Percentiles rank a stretch among this genome's conserved stretches.
These are phyloP conservation scores for Henckelia pumila DNA, from an alignment of 257 asterid species.

Conservation along the genomic window DNA sequence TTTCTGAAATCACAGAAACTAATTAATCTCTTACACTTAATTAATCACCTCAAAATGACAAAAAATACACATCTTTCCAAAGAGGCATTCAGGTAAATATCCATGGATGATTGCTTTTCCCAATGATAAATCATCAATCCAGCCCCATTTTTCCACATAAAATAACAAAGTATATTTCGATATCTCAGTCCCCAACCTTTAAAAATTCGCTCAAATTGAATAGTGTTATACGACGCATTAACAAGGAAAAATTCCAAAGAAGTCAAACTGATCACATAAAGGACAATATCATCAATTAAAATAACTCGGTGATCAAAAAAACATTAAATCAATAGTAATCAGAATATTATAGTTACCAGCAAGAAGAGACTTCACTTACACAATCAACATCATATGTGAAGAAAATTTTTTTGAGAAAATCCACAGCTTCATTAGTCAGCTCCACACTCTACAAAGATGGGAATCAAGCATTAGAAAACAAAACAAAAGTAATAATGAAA, in stretches of 20 bases:
- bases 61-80: too few relatives aligned
- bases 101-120: not conserved
- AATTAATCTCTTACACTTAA: too few relatives aligned
- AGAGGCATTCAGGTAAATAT: too few relatives aligned
- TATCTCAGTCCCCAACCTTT: not conserved
- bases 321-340: slow-evolving; percentile 14
- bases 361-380: slow-evolving; percentile 47
- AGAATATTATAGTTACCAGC: not conserved
- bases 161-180: not conserved
- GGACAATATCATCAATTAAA: not conserved
- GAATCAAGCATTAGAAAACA: slow-evolving; percentile 25
- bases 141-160: slow-evolving; percentile 11
- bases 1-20: too few relatives aligned
- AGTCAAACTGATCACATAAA: slow-evolving; percentile 6
- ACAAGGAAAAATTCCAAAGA: not conserved
- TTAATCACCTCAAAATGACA: too few relatives aligned
- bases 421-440: slow-evolving; percentile 83
- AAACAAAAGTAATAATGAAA: slow-evolving; percentile 4
- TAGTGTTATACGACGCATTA: slow-evolving; percentile 1
- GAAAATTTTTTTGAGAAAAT: slow-evolving; percentile 70
- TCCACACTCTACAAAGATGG: slow-evolving; percentile 74
- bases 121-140: slow-evolving; percentile 13
- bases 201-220: not conserved
- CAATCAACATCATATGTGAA: slow-evolving; percentile 72
- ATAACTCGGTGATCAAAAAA: slow-evolving; percentile 1